Base-by-base conservation (phyloP, 139 green algal genomes). In the Chlorella sp. region DNA sequence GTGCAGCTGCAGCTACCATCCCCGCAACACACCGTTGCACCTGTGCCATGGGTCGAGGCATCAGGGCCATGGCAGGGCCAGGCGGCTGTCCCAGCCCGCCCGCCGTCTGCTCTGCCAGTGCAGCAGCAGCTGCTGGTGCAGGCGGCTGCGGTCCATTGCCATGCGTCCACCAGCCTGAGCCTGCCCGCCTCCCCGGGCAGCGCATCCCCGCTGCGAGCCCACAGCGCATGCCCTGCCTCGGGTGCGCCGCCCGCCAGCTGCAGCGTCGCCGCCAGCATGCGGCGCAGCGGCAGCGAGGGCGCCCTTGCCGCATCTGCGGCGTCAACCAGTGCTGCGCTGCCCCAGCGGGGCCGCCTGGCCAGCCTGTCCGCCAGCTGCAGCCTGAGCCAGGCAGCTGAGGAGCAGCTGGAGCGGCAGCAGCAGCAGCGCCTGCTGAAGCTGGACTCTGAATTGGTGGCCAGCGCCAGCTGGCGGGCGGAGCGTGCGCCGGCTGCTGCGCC, bases 361-460 rank as follows among this genome's bases (percentile, higher is more conserved):
- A 60, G 51, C 14, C 4, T 60, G 9, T 60, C 16, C 13, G 51
- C 51, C 51, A 60, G 51, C 51, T 60, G 51, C 51, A 60, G 51
- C 51, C 51, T 60, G 51, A 60, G 9, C 51, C 51, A 30, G 1
- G 20, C 36, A 51, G 69, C 69, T 19, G 38, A 60, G 43, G 30
- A 62, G 44, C 43, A 64, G 76, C 38, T 40, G 58, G 26, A 36
- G 34, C 13, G 40, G 77, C 30, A n/a, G 30, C 32, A 51, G 40
- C 60, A 58, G 40, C 41, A 60, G 77, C 38, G 17, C 41, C 77
- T 83, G 40, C 48, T 34, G 19, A 69, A 58, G 77, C 60, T 74
- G 32, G 62, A 83, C 60, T 83, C 77, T 19, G 77, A 83, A 22
- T 8, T 74, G 5, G 17, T 30, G 28, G 77, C 60, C 41, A 83